Conservation (phyloP, 2,329 filamentous ascomycete genomes). For the Lachnellula suecica region DNA sequence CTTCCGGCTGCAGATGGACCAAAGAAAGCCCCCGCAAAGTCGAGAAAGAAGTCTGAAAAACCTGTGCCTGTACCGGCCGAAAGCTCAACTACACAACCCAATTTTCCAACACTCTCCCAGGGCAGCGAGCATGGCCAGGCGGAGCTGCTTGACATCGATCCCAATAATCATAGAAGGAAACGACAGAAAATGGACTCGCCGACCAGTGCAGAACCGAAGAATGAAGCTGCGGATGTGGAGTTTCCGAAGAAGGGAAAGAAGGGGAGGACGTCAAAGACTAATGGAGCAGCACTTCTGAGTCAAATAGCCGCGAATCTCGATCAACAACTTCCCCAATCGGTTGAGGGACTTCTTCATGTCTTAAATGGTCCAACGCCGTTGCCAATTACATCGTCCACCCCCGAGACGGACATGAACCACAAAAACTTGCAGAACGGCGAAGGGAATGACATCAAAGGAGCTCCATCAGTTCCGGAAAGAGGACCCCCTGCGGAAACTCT, state of each 20-base stretch:
- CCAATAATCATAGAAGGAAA: conserved; percentile 39
- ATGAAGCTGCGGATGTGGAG: conserved; percentile 5
- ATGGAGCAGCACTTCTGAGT: background rate
- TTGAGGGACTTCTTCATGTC: too few relatives aligned
- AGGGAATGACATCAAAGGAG: background rate
- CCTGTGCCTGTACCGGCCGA: background rate
- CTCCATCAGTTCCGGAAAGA: background rate
- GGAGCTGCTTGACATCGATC: conserved; percentile 30
- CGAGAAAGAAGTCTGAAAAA: background rate
- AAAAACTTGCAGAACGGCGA: too few relatives aligned
- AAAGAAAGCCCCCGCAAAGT: background rate
- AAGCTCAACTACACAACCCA: background rate
- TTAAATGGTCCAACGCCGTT: too few relatives aligned
- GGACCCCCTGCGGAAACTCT: too few relatives aligned
- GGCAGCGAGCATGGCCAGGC: conserved; percentile 6
- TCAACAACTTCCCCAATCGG: too few relatives aligned
- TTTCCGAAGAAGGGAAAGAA: background rate
- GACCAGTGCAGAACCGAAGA: background rate
- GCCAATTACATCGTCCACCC: too few relatives aligned
- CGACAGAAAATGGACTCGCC: conserved; percentile 40
- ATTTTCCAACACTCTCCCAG: background rate
- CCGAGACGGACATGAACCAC: too few relatives aligned
- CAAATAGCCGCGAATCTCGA: background rate
- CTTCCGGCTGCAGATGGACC: background rate
- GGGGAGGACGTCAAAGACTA: background rate